Conservation (phyloP, 2,329 filamentous ascomycete species). For the Neopestalotiopsis rosae region DNA sequence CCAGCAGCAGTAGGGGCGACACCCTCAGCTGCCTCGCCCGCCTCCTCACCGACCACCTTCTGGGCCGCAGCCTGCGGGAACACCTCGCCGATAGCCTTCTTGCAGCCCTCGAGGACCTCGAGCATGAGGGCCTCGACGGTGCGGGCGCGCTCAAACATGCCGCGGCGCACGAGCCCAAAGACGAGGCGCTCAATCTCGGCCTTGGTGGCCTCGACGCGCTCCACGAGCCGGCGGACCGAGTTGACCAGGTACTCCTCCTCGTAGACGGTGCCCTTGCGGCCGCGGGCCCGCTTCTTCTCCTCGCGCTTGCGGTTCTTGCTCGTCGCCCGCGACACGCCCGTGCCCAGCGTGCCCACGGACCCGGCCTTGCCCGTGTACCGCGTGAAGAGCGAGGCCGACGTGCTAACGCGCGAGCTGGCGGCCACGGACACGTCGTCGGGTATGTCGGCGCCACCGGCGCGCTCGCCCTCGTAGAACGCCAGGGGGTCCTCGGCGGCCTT, state of each 20-base stretch:
- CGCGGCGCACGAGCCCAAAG: slow-evolving; percentile 76
- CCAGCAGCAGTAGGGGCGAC: not conserved
- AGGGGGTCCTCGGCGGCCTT: slow-evolving; percentile 87
- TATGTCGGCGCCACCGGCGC: slow-evolving; percentile 67
- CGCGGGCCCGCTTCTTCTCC: slow-evolving; percentile 91
- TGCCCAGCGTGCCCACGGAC: slow-evolving; percentile 71
- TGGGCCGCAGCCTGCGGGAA: slow-evolving; percentile 49
- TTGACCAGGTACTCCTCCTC: slow-evolving; percentile 97
- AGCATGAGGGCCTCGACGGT: slow-evolving; percentile 76
- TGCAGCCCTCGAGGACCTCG: slow-evolving; percentile 76
- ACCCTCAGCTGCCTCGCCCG: slow-evolving; percentile 19
- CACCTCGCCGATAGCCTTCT: slow-evolving; percentile 71
- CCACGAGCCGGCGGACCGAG: slow-evolving; percentile 81
- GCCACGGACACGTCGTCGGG: slow-evolving; percentile 94
- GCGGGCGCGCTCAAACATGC: slow-evolving; percentile 86
- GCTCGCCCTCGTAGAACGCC: slow-evolving; percentile 85
- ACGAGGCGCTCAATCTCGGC: slow-evolving; percentile 78
- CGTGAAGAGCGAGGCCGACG: slow-evolving; percentile 88
- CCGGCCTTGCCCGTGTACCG: slow-evolving; percentile 78
- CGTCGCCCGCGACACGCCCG: slow-evolving; percentile 77
- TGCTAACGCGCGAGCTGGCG: slow-evolving; percentile 78
- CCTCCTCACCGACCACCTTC: slow-evolving; percentile 25
- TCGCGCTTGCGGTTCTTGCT: slow-evolving; percentile 88
- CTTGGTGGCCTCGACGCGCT: slow-evolving; percentile 76
- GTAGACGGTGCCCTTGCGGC: slow-evolving; percentile 96